Evolutionary conservation across 495 filamentous ascomycete species (phyloP).

Genomic region (Melanomma pulvis-pyrius): DNA sequence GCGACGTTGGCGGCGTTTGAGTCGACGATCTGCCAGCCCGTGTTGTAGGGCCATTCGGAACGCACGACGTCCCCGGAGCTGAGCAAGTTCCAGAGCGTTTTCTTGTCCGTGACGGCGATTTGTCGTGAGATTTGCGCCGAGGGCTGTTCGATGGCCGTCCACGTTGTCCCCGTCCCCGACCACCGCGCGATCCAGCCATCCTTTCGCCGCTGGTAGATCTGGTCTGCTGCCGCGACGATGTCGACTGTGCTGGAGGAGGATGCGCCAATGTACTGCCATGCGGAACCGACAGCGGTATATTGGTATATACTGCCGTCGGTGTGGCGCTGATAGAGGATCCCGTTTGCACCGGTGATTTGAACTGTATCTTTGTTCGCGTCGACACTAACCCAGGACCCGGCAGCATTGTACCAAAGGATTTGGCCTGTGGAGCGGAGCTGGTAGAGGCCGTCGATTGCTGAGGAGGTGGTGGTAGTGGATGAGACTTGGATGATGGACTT

Average conservation of each 20-base stretch:
- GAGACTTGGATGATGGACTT: slow-evolving; percentile 22
- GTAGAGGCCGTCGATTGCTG: slow-evolving; percentile 25
- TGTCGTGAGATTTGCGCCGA: slow-evolving; percentile 7
- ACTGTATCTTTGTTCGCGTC: slow-evolving; percentile 30
- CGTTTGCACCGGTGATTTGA: slow-evolving; percentile 25
- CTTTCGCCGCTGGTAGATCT: slow-evolving; percentile 28
- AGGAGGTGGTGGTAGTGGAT: neutral
- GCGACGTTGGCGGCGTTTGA: slow-evolving; percentile 16
- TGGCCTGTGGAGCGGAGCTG: slow-evolving; percentile 28
- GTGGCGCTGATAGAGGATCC: slow-evolving; percentile 28
- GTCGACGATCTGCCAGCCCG: slow-evolving; percentile 24
- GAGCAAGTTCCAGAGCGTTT: slow-evolving; percentile 28
- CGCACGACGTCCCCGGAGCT: slow-evolving; percentile 26
- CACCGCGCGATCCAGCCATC: slow-evolving; percentile 36
- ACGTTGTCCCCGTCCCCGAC: slow-evolving; percentile 23
- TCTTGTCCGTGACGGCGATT: slow-evolving; percentile 31
- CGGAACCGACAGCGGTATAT: slow-evolving; percentile 8
- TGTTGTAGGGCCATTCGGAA: slow-evolving; percentile 22
- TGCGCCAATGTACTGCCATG: slow-evolving; percentile 23
- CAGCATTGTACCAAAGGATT: slow-evolving; percentile 13
- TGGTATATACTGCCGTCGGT: slow-evolving; percentile 24
- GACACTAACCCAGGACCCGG: slow-evolving; percentile 21
- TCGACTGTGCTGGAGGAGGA: slow-evolving; percentile 24
- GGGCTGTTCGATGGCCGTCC: slow-evolving; percentile 30
- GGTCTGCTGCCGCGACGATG: slow-evolving; percentile 27